phyloP scores from a whole-genome alignment of 768 basidiomycete species.

The Lentinula sp. region DNA sequence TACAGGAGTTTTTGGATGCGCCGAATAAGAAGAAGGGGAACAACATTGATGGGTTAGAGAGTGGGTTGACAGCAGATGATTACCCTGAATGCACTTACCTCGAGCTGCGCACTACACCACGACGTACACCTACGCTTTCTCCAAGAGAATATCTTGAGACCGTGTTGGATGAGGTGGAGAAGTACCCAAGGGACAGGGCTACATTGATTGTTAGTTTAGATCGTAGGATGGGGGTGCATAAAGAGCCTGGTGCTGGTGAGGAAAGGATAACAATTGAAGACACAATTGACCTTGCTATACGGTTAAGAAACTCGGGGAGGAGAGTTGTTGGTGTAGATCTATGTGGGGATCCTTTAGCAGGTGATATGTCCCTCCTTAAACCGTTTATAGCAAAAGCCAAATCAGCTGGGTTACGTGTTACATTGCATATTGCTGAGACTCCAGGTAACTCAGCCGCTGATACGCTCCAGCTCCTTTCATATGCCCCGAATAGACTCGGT shows the following conservation, averaged over 20 bases:
- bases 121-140: constrained; percentile 51
- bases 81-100: constrained; percentile 61
- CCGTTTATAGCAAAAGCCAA: constrained; percentile 49
- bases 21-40: too few relatives aligned
- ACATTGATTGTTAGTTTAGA: constrained; percentile 76
- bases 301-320: constrained; percentile 48
- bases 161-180: constrained; percentile 61
- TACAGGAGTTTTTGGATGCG: constrained; percentile 52
- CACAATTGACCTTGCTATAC: constrained; percentile 50
- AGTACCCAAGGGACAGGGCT: constrained; percentile 42
- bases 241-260: not conserved
- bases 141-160: constrained; percentile 54
- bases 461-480: constrained; percentile 51
- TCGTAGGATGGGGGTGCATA: constrained; percentile 46
- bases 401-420: constrained; percentile 60
- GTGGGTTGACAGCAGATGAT: not conserved
- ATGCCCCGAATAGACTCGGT: constrained; percentile 61
- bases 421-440: constrained; percentile 82
- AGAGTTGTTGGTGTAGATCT: constrained; percentile 75
- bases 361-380: constrained; percentile 47
- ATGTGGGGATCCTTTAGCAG: constrained; percentile 68
- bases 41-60: too few relatives aligned
- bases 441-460: constrained; percentile 36
- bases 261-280: constrained; percentile 37
- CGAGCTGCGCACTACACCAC: constrained; percentile 81